Evolutionary conservation across 106 monocot genomes (phyloP).

Genomic region (Phalaenopsis equestris): DNA sequence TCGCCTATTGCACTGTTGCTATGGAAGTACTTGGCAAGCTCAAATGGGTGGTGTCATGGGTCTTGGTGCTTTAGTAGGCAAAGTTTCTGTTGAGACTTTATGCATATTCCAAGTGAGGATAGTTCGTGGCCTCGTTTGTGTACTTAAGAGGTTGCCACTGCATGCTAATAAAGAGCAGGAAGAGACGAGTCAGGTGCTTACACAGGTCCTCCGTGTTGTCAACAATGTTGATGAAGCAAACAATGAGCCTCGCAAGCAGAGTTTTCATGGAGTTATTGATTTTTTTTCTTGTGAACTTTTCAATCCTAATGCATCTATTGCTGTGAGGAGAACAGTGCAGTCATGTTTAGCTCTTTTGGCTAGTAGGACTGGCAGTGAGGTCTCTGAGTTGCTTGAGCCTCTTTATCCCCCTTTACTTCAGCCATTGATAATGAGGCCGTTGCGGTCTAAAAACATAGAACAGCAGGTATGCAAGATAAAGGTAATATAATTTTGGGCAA

Average conservation of each 20-base stretch:
- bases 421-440: conserved; percentile 79
- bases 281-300: conserved; percentile 89
- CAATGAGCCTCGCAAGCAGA: conserved; percentile 80
- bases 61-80: conserved; percentile 87
- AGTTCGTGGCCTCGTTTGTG: conserved; percentile 79
- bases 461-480: conserved; percentile 57
- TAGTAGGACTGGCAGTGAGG: conserved; percentile 95
- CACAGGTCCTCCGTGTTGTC: conserved; percentile 88
- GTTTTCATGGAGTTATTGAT: conserved; percentile 96
- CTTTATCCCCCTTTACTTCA: conserved; percentile 82
- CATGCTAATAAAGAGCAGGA: conserved; percentile 98
- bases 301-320: conserved; percentile 88
- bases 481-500: neutral
- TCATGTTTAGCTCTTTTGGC: conserved; percentile 88
- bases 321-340: conserved; percentile 89
- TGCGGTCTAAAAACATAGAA: conserved; percentile 82
- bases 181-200: conserved; percentile 95
- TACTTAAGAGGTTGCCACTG: conserved; percentile 81
- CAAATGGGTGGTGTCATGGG: conserved; percentile 98
- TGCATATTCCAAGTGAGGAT: conserved; percentile 82
- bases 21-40: conserved; percentile 96
- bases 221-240: conserved; percentile 96
- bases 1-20: conserved; percentile 92
- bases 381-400: conserved; percentile 91
- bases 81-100: conserved; percentile 89